These are phyloP conservation scores for Kodamaea hsintzibuensis DNA, from an alignment of 805 yeast species.

Conservation along the genomic window DNA sequence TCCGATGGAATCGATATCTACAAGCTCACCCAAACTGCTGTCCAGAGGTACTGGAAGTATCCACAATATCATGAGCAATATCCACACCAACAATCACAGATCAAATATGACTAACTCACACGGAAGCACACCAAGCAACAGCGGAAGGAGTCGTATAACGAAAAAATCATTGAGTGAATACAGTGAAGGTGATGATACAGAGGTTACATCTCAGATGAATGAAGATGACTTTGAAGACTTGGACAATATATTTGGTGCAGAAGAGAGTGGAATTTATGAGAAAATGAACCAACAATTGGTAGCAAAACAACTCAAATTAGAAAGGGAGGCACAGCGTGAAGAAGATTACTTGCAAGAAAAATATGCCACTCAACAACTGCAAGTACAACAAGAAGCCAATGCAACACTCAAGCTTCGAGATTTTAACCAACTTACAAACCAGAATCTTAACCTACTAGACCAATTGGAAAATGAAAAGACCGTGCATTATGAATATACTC, in stretches of 20 bases:
- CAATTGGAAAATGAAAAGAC: conserved; percentile 35
- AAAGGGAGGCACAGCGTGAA: conserved; percentile 35
- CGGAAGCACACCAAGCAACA: conserved; percentile 2
- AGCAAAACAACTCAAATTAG: conserved; percentile 24
- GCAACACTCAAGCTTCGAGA: conserved; percentile 33
- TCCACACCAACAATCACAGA: neutral
- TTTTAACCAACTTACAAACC: conserved; percentile 16
- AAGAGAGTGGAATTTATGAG: conserved; percentile 36
- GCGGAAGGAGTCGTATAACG: conserved; percentile 10
- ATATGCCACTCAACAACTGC: conserved; percentile 12
- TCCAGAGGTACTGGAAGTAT: neutral
- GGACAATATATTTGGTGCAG: conserved; percentile 39
- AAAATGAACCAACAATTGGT: conserved; percentile 27
- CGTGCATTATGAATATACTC: conserved; percentile 35
- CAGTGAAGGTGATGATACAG: conserved; percentile 43
- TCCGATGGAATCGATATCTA: conserved; percentile 24
- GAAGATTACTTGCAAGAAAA: conserved; percentile 29
- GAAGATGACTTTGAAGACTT: conserved; percentile 40
- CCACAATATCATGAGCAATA: neutral
- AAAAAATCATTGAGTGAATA: conserved; percentile 34
- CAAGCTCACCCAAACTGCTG: conserved; percentile 23
- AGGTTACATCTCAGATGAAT: conserved; percentile 37
- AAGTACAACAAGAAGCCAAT: conserved; percentile 18
- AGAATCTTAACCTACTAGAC: conserved; percentile 18
- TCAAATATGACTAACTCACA: neutral